A percentile compares a stretch with the other conserved stretches of the same genome.
Evolutionary conservation across 2,329 filamentous ascomycete species (phyloP).

Genomic region (Phialophora chinensis): DNA sequence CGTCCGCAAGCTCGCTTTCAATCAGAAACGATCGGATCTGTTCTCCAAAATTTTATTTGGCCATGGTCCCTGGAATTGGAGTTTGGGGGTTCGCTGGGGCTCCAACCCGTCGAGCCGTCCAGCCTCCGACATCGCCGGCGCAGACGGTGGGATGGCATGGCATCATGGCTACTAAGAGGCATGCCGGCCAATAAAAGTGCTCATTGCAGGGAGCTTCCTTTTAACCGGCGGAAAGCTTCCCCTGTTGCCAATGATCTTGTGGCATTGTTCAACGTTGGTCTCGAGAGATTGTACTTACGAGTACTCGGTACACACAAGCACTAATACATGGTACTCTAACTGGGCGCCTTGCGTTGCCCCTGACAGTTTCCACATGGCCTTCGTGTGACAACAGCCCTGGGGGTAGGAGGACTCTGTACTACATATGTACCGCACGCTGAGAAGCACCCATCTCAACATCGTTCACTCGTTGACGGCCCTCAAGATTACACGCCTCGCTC

Average conservation of each 20-base stretch:
- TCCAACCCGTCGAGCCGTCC: not conserved
- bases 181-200: not conserved
- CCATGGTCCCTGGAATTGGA: constrained; percentile 8
- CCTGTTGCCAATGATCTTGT: not conserved
- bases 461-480: not conserved
- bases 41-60: constrained; percentile 6
- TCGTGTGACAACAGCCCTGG: not conserved
- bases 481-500: not conserved
- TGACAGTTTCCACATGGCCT: not conserved
- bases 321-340: not conserved
- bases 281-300: not conserved
- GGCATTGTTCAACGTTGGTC: not conserved
- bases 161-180: not conserved
- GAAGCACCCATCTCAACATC: not conserved
- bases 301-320: too few species aligned
- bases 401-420: not conserved
- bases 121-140: not conserved
- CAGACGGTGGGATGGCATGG: not conserved
- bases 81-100: constrained; percentile 1
- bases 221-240: not conserved
- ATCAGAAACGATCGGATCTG: not conserved
- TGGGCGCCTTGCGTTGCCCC: not conserved
- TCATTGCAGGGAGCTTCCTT: not conserved
- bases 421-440: not conserved
- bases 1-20: not conserved